Evolutionary conservation across 2,329 filamentous ascomycete species (phyloP).

Genomic region (Diaporthe aspalathi): DNA sequence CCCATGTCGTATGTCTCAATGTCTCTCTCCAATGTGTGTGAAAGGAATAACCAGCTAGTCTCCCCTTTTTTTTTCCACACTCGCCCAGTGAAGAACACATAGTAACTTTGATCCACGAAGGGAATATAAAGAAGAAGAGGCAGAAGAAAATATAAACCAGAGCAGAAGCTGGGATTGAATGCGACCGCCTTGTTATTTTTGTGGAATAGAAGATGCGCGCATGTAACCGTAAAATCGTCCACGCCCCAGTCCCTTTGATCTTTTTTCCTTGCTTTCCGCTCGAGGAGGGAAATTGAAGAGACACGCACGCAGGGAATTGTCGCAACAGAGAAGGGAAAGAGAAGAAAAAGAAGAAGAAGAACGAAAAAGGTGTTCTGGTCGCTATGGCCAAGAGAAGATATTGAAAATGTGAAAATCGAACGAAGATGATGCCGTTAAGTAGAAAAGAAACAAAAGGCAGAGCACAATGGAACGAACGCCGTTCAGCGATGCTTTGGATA

Average conservation of each 20-base stretch:
- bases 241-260: not conserved
- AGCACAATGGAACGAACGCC: constrained; percentile 38
- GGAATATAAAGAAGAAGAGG: not conserved
- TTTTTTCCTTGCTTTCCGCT: constrained; percentile 29
- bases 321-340: not conserved
- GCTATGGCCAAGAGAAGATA: constrained; percentile 31
- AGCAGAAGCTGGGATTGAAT: constrained; percentile 23
- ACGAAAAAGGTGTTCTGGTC: constrained; percentile 26
- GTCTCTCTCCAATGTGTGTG: not conserved
- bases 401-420: constrained; percentile 40
- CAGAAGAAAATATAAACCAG: not conserved
- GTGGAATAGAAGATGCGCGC: constrained; percentile 34
- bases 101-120: constrained; percentile 11
- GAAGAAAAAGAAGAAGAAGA: not conserved
- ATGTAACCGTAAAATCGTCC: constrained; percentile 39
- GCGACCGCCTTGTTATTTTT: constrained; percentile 16
- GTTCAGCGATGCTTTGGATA: constrained; percentile 39
- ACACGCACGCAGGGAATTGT: constrained; percentile 12
- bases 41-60: constrained; percentile 1
- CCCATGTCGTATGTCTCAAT: not conserved
- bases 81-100: constrained; percentile 31
- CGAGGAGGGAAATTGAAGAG: constrained; percentile 1
- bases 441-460: constrained; percentile 26
- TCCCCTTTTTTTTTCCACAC: constrained; percentile 1
- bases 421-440: constrained; percentile 40